Conservation (phyloP, 768 basidiomycete species). For the Pisolithus albus region DNA sequence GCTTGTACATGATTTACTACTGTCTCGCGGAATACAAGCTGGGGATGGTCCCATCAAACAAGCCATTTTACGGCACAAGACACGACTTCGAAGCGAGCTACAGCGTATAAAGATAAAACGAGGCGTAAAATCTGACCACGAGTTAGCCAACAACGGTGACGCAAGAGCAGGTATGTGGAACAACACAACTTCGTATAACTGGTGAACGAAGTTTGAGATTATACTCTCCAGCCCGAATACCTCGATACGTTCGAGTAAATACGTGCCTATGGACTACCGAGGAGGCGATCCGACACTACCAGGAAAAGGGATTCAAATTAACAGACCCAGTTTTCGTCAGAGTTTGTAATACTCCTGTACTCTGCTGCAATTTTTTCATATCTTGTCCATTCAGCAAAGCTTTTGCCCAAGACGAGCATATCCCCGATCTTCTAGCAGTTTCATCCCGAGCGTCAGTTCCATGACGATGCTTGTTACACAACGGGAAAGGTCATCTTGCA, state of each 20-base stretch:
- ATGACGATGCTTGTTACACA: conserved; percentile 65
- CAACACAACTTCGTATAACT: neutral
- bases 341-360: conserved; percentile 27
- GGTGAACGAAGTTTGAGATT: neutral
- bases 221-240: conserved; percentile 49
- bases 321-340: conserved; percentile 47
- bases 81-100: conserved; percentile 80
- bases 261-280: conserved; percentile 59
- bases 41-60: conserved; percentile 88
- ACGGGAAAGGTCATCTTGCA: conserved; percentile 85
- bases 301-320: conserved; percentile 47
- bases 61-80: conserved; percentile 82
- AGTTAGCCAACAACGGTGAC: conserved; percentile 58
- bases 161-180: conserved; percentile 50
- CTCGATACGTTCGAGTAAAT: conserved; percentile 84
- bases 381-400: conserved; percentile 37
- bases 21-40: conserved; percentile 81
- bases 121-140: conserved; percentile 56
- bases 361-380: neutral
- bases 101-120: conserved; percentile 75
- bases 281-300: conserved; percentile 55
- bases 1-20: conserved; percentile 84
- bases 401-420: conserved; percentile 72
- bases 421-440: conserved; percentile 79
- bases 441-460: conserved; percentile 57